Base-by-base conservation (phyloP, 2,329 filamentous ascomycete genomes). In the Colletotrichum sojae region DNA sequence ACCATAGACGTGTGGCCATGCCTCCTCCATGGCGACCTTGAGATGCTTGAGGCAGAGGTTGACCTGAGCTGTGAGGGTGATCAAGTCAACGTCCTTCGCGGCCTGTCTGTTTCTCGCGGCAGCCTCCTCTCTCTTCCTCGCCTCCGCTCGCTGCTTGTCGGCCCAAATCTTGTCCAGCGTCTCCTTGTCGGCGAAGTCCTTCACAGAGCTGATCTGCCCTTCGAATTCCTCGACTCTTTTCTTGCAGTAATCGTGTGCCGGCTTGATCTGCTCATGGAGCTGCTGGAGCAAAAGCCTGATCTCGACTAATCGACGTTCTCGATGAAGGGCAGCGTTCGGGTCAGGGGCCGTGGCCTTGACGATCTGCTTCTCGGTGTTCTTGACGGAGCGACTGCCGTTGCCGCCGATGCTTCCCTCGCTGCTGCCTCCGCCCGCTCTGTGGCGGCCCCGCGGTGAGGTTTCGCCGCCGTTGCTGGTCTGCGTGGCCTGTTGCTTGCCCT, bases 111-210 rank as follows among this genome's bases (percentile, higher is more conserved):
- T 43, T 25, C 20, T 54, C 20, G 5, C 40, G 20, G 31, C 36
- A 31, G 13, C 31, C 13, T 6, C 13, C 10, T 27, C 20, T 5
- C 12, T n/a, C n/a, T 67, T 51, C 12, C 39, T 60, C 22, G 27
- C 27, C 31, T 48, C 36, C 51, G 52, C 46, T 13, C 25, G 53
- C 22, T 63, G 3, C 56, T 56, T 58, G 36, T 70, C 57, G 36
- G 20, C n/a, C 67, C 67, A 70, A 15, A 68, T 40, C 6, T 15
- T 52, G 15, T 62, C 25, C 45, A 63, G 13, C 5, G 63, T 70
- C n/a, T 52, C 27, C 22, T 60, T 40, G 18, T 52, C 46, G 16
- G 39, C 67, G 18, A 45, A 63, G 16, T 13, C 16, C 36, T 45
- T 68, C 20, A 63, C 10, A 13, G 36, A 13, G 5, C 13, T 39